Conservation (phyloP, 1,284 basidiomycete species). For the Moesziomyces globuligerus region DNA sequence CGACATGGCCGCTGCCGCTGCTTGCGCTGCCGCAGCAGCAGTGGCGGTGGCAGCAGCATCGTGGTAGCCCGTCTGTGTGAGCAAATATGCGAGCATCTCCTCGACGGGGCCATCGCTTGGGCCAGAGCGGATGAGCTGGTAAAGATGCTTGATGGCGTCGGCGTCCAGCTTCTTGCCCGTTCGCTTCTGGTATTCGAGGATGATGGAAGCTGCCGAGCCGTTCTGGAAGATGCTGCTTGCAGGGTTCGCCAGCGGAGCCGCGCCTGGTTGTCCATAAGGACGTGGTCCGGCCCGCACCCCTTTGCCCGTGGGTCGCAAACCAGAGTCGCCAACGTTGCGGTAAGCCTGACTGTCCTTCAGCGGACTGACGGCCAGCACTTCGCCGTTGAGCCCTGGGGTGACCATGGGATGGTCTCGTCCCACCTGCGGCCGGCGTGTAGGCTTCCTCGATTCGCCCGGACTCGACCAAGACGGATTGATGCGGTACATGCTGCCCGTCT, state of each 20-base stretch:
- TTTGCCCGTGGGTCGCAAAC: slow-evolving; percentile 19
- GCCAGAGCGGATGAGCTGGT: slow-evolving; percentile 33
- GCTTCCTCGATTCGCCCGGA: slow-evolving; percentile 52
- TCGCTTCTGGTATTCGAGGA: slow-evolving; percentile 58
- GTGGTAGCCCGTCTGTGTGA: slow-evolving; percentile 39
- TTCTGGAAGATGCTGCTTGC: slow-evolving; percentile 62
- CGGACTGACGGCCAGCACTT: slow-evolving; percentile 53
- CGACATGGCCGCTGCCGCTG: slow-evolving; percentile 27
- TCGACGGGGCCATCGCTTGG: slow-evolving; percentile 40
- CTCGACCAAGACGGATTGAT: slow-evolving; percentile 62
- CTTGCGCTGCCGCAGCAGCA: slow-evolving; percentile 25
- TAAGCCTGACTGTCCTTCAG: slow-evolving; percentile 56
- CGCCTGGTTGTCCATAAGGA: slow-evolving; percentile 58
- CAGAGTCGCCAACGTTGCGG: slow-evolving; percentile 45
- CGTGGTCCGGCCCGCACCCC: slow-evolving; percentile 45
- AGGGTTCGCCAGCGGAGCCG: slow-evolving; percentile 55
- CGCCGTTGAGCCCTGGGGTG: slow-evolving; percentile 55
- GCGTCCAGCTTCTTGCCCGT: slow-evolving; percentile 45
- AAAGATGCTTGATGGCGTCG: slow-evolving; percentile 25
- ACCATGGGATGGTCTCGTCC: slow-evolving; percentile 60
- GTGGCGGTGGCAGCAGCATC: slow-evolving; percentile 45
- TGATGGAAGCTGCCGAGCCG: slow-evolving; percentile 51
- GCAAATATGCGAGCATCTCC: slow-evolving; percentile 41
- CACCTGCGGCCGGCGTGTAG: slow-evolving; percentile 53
- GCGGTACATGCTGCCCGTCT: slow-evolving; percentile 60